These are phyloP conservation scores for Cryomyces minteri DNA, from an alignment of 495 filamentous ascomycete species.

Conservation along the genomic window DNA sequence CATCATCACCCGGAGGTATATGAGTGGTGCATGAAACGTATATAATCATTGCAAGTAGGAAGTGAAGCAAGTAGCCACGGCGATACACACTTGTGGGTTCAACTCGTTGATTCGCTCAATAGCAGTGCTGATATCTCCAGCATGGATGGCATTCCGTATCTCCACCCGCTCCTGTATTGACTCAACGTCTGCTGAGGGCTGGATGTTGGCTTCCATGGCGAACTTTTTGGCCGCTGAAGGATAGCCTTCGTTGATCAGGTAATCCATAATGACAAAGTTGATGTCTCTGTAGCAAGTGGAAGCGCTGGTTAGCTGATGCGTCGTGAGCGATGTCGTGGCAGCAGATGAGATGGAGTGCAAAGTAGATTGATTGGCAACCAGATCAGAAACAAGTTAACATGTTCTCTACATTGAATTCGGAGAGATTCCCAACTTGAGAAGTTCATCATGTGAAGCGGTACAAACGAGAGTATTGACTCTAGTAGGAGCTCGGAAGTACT, in stretches of 20 bases:
- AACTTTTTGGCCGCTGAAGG: slow-evolving; percentile 87
- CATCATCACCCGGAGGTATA: slow-evolving; percentile 78
- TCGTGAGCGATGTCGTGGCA: background rate
- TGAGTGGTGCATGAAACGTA: slow-evolving; percentile 99
- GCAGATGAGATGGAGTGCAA: background rate
- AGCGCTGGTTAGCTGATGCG: background rate
- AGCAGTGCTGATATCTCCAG: slow-evolving; percentile 66
- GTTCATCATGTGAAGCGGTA: slow-evolving; percentile 48
- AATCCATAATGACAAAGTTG: slow-evolving; percentile 91
- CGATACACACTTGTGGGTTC: slow-evolving; percentile 62
- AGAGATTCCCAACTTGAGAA: slow-evolving; percentile 99
- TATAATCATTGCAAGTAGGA: slow-evolving; percentile 70
- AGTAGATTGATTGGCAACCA: background rate
- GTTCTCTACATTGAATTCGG: slow-evolving; percentile 82
- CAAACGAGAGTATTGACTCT: slow-evolving; percentile 1
- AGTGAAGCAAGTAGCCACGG: slow-evolving; percentile 1
- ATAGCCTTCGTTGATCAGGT: slow-evolving; percentile 89
- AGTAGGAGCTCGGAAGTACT: slow-evolving; percentile 18
- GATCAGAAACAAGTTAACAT: slow-evolving; percentile 61
- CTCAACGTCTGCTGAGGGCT: slow-evolving; percentile 46
- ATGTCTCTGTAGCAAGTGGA: slow-evolving; percentile 61
- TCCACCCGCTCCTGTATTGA: slow-evolving; percentile 60
- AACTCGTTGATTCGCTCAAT: slow-evolving; percentile 78
- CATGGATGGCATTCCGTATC: slow-evolving; percentile 64
- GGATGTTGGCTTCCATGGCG: slow-evolving; percentile 78